Evolutionary conservation across 768 basidiomycete species (phyloP), one percentile per base, ranked within the genome.

Genomic region (Crassisporium funariophilum): DNA sequence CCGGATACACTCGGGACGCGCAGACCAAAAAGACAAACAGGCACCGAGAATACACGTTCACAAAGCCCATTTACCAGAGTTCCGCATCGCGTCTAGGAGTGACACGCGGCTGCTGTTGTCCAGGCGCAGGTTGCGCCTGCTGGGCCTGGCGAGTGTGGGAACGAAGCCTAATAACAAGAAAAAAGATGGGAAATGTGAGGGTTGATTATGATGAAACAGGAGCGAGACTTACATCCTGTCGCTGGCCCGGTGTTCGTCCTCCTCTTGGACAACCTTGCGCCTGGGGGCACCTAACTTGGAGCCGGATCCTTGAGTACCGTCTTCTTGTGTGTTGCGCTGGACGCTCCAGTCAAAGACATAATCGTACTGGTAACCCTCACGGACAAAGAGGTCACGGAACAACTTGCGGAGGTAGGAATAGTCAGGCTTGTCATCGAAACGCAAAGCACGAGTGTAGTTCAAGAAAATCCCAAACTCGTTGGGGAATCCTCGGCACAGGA

Each of bases 391-490:
- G 66, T 98, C 95, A 37, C 94, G 87, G 91, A 99, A 99, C 47
- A 98, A 83, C 75, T 99, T 99, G 76, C 97, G 92, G 6, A 99
- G 83, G 76, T 99, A 99, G 4, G 95, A 98, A 69, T 99, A 98
- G 73, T 99, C 95, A 22, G 97, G 97, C 75, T 99, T 99, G 81
- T 99, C 97, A 64, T 99, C 97, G 70, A 99, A 99, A 62, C 95
- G 92, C 49, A 99, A 88, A 34, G 95, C 95, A 46, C 97, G 92
- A 51, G 95, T 95, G 74, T 98, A 99, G 76, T 98, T 99, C 62
- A 99, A 76, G 82, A 98, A 98, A 59, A 98, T 97, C 33, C 94
- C 95, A 55, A 98, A 97, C 74, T 99, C 97, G 76, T 94, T 95
- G 52, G 97, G 95, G 82, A 97, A 98, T n/a, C 92, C 94, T 57